A percentile compares a stretch with the other conserved stretches of the same genome.
Evolutionary conservation across 345 rosid genomes (phyloP).

Genomic region (Salix arbutifolia): DNA sequence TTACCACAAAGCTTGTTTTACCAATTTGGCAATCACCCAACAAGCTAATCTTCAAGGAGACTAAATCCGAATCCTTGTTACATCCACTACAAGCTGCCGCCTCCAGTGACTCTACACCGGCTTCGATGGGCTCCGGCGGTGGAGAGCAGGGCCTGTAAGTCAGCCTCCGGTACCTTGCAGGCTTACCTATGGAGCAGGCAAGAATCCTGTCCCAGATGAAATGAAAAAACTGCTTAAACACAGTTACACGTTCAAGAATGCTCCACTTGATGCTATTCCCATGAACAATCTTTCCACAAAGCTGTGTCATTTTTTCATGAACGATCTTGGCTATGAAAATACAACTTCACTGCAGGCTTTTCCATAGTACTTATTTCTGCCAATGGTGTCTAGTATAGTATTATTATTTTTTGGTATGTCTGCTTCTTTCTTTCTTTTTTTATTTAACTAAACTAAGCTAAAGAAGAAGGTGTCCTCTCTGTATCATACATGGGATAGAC

Average conservation of each 20-base stretch:
- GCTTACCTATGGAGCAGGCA: conserved; percentile 66
- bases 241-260: conserved; percentile 47
- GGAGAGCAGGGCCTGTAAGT: conserved; percentile 41
- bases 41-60: conserved; percentile 78
- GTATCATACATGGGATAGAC: conserved; percentile 3
- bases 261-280: conserved; percentile 55
- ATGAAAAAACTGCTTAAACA: conserved; percentile 57
- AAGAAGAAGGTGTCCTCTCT: neutral
- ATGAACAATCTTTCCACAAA: conserved; percentile 50
- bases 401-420: neutral
- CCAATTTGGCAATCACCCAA: conserved; percentile 93
- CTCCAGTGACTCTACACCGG: neutral
- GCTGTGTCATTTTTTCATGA: conserved; percentile 50
- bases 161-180: conserved; percentile 48
- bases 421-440: neutral
- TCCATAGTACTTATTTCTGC: neutral
- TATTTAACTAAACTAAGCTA: conserved; percentile 4
- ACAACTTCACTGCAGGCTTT: conserved; percentile 3
- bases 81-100: conserved; percentile 30
- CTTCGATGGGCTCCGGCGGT: conserved; percentile 20
- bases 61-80: conserved; percentile 71
- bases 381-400: neutral
- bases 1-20: conserved; percentile 84
- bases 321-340: conserved; percentile 38
- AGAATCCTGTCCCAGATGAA: conserved; percentile 73